These are phyloP conservation scores for Pleurotus pulmonarius DNA, from an alignment of 768 basidiomycete genomes.

Conservation along the genomic window DNA sequence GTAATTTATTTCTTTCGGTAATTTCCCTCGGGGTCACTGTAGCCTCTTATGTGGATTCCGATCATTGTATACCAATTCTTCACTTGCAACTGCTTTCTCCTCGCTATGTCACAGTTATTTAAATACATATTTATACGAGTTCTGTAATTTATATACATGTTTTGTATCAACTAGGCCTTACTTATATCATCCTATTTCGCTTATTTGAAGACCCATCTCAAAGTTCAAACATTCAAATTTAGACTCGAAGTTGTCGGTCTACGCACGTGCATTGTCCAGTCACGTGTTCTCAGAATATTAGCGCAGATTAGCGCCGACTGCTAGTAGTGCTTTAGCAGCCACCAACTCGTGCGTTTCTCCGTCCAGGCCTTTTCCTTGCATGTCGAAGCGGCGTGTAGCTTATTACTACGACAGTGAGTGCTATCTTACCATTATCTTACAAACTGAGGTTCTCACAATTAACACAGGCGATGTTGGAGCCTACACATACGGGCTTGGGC, in stretches of 20 bases:
- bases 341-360: neutral
- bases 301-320: neutral
- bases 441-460: neutral
- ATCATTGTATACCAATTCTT: no score
- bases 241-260: no score
- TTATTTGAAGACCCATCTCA: neutral
- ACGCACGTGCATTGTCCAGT: no score
- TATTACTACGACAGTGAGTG: conserved; percentile 78
- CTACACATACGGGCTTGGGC: conserved; percentile 81
- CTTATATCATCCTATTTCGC: no score
- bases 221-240: neutral
- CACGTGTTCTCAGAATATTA: neutral
- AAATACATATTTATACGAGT: no score
- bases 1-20: neutral
- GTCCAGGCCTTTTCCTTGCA: conserved; percentile 17
- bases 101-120: no score
- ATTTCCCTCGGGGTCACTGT: neutral
- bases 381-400: conserved; percentile 72
- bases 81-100: no score
- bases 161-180: no score
- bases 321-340: no score
- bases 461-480: conserved; percentile 61
- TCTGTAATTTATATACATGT: no score
- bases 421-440: neutral
- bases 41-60: neutral